These are phyloP conservation scores for Aspergillus sp. DNA, from an alignment of 2,329 filamentous ascomycete genomes.

Conservation along the genomic window DNA sequence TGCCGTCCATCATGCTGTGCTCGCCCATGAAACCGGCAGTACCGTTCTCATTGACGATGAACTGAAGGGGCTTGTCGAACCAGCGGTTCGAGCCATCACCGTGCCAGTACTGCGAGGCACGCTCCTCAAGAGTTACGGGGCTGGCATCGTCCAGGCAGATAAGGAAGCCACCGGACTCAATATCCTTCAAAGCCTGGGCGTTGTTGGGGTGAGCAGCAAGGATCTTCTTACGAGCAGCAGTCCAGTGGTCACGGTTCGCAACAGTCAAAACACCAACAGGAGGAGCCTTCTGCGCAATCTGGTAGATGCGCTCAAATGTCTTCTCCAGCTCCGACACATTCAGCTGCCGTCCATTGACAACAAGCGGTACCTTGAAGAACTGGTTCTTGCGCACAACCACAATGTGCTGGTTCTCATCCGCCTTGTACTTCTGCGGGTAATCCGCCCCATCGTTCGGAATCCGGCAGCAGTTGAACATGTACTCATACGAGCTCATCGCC, in stretches of 20 bases:
- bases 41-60: conserved; percentile 97
- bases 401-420: conserved; percentile 79
- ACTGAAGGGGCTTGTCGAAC: conserved; percentile 98
- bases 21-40: conserved; percentile 97
- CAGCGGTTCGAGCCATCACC: conserved; percentile 93
- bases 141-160: conserved; percentile 90
- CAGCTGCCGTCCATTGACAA: conserved; percentile 79
- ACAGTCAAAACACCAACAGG: conserved; percentile 83
- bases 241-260: conserved; percentile 92
- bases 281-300: conserved; percentile 68
- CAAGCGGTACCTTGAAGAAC: conserved; percentile 88
- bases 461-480: conserved; percentile 96
- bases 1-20: conserved; percentile 99
- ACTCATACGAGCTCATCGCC: conserved; percentile 97
- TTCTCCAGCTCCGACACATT: conserved; percentile 86
- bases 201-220: conserved; percentile 77
- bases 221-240: conserved; percentile 75
- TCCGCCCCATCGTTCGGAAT: conserved; percentile 81
- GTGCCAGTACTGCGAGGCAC: conserved; percentile 96
- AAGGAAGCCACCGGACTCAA: conserved; percentile 87
- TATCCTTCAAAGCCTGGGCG: conserved; percentile 70
- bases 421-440: conserved; percentile 76
- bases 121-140: conserved; percentile 92
- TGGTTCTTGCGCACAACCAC: conserved; percentile 92
- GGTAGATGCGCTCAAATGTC: conserved; percentile 83